Conservation (phyloP, 257 asterid species). For the Cinchona pubescens region DNA sequence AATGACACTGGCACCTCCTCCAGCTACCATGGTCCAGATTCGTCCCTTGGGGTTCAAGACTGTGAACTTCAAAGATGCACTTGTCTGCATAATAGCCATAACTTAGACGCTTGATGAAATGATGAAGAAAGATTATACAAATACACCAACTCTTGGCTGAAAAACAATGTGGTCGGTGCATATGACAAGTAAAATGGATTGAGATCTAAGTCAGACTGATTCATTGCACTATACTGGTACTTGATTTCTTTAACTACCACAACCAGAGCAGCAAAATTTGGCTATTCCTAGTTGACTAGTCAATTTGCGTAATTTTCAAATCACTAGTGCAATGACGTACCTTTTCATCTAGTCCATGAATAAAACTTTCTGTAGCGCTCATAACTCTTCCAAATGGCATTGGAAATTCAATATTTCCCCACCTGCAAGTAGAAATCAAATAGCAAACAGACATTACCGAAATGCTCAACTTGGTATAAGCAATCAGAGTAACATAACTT, state of each 20-base stretch:
- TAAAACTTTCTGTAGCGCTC: slow-evolving; percentile 80
- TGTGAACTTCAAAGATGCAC: slow-evolving; percentile 96
- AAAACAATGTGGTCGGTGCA: background rate
- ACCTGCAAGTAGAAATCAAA: slow-evolving; percentile 41
- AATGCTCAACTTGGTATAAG: background rate
- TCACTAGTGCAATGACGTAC: slow-evolving; percentile 25
- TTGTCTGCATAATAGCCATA: slow-evolving; percentile 55
- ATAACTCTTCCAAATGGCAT: slow-evolving; percentile 93
- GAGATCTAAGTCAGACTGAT: background rate
- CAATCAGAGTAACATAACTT: background rate
- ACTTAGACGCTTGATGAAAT: background rate
- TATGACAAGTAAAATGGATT: background rate
- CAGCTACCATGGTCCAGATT: slow-evolving; percentile 99
- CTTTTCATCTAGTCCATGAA: slow-evolving; percentile 92
- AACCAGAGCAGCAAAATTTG: too few species aligned
- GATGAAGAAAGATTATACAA: background rate
- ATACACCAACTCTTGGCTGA: background rate
- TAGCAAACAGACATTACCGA: slow-evolving; percentile 1
- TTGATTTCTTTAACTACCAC: background rate
- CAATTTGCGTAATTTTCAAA: background rate
- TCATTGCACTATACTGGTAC: background rate
- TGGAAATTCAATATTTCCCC: slow-evolving; percentile 89
- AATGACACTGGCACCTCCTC: slow-evolving; percentile 98
- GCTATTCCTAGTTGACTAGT: too few species aligned
- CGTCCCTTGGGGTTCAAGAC: slow-evolving; percentile 93